Base-by-base conservation (phyloP, 148 eudicot genomes). In the Diospyros kaki region DNA sequence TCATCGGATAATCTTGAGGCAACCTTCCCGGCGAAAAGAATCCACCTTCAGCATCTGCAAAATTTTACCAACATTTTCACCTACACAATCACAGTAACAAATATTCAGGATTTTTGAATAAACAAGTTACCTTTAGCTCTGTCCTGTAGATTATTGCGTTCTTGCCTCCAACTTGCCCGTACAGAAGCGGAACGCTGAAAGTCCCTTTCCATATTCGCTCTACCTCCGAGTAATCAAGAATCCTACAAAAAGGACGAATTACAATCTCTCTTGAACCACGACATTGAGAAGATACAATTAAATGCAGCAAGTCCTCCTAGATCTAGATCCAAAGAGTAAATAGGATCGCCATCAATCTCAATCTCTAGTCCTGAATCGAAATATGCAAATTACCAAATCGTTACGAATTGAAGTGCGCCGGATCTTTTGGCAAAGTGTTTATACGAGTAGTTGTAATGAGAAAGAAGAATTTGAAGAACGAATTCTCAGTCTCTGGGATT, bases 1-100 rank as follows among this genome's bases (percentile, higher is more conserved):
- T 91, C 83, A 89, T 39, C 3, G 94, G 79, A 68, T 79, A 83
- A 11, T 92, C 96, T 14, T 81, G 80, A 14, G 87, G 74, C 39
- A 79, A 60, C 79, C 80, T 93, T 72, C 82, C 89, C 0, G 79
- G 75, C 41, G 83, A 76, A 75, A 84, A 78, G 14, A 84, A 72
- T 69, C 84, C 84, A 53, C 73, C 80, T 72, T 75, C 87, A 69
- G 71, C 53, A 80, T 73, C 89, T 90, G 79, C 84, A 90, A 18
- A 72, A 61, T 62, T 70, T 42, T 38, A 60, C 66, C 4, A 63
- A 48, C 18, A 59, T 41, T 61, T 46, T 28, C 28, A 28, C n/a
- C 17, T 52, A 2, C 38, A 48, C 12, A 14, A 0, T 1, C 46
- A 67, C 18, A 58, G 45, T 44, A 73, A 2, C 11, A 51, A 38